phyloP scores from a whole-genome alignment of 768 basidiomycete genomes.

The Naganishia randhawae region DNA sequence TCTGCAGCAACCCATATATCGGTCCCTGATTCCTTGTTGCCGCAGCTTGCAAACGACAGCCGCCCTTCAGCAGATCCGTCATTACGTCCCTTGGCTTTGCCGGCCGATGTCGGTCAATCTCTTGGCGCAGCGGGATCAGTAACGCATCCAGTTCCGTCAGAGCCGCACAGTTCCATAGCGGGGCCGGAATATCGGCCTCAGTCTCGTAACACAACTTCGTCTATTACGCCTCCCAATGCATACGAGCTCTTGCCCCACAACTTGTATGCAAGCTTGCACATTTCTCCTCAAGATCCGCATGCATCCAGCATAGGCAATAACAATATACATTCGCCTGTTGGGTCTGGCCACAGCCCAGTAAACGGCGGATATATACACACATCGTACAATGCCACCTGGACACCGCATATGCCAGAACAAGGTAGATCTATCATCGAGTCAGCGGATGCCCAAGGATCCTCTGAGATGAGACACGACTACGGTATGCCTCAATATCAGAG shows the following conservation, averaged over 20 bases:
- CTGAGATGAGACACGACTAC: neutral
- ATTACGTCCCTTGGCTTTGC: neutral
- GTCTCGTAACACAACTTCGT: constrained; percentile 11
- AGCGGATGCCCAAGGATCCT: neutral
- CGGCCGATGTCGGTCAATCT: neutral
- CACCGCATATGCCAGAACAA: neutral
- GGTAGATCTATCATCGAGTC: too few species aligned
- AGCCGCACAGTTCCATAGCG: neutral
- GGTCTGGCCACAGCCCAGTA: neutral
- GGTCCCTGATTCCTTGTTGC: constrained; percentile 8
- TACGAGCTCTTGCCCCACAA: constrained; percentile 12
- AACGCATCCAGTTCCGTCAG: neutral
- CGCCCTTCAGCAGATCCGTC: constrained; percentile 9
- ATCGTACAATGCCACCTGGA: neutral
- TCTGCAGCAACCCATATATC: neutral
- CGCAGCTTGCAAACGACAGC: neutral
- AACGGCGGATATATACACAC: neutral
- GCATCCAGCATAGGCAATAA: constrained; percentile 1
- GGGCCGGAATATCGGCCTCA: neutral
- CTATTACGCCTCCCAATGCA: constrained; percentile 9
- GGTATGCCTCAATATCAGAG: constrained; percentile 12
- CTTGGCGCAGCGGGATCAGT: neutral
- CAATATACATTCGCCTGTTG: constrained; percentile 1
- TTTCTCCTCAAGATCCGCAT: neutral
- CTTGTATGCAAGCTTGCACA: constrained; percentile 10